phyloP scores from a whole-genome alignment of 2,329 filamentous ascomycete species.

The Salinomyces thailandicus region DNA sequence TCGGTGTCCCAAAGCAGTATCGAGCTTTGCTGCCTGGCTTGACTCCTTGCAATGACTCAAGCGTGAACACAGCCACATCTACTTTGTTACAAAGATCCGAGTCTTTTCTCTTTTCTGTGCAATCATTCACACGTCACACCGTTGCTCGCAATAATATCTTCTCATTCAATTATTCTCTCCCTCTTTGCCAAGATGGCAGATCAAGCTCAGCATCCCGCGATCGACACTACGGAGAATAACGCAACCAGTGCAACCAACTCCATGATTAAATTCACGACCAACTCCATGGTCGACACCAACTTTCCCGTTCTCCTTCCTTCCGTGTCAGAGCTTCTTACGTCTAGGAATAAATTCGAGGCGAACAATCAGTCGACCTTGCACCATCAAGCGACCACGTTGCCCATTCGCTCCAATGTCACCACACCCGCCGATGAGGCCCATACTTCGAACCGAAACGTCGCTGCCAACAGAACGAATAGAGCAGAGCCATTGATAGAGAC shows the following conservation, averaged over 20 bases:
- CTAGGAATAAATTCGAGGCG: constrained; percentile 10
- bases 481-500: neutral
- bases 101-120: neutral
- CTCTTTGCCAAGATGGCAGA: neutral
- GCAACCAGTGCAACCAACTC: neutral
- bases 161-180: neutral
- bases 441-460: neutral
- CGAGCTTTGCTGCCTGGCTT: neutral
- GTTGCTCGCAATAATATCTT: neutral
- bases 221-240: neutral
- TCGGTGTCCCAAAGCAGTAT: neutral
- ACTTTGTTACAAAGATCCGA: no score
- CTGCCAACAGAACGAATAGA: neutral
- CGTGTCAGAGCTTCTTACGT: constrained; percentile 11
- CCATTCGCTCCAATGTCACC: neutral
- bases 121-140: neutral
- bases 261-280: neutral
- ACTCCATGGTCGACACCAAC: constrained; percentile 11
- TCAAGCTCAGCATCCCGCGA: neutral
- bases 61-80: no score
- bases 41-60: neutral
- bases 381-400: neutral
- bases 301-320: constrained; percentile 15
- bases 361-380: constrained; percentile 5
- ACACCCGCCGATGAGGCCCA: neutral